Evolutionary conservation across 768 basidiomycete species (phyloP).

Genomic region (Tricholoma saponaceum): DNA sequence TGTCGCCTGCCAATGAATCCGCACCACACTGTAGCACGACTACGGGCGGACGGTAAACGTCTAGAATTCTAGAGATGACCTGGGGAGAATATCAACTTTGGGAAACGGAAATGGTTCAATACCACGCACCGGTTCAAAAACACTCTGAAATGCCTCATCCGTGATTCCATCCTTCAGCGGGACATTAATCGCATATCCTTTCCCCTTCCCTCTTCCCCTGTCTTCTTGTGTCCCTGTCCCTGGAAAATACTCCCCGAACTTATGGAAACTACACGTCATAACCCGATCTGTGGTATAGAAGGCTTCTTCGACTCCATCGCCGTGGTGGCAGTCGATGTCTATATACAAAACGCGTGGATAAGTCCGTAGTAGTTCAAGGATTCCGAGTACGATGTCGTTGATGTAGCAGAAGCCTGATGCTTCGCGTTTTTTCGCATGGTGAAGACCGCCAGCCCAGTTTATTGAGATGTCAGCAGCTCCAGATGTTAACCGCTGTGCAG

Average conservation of each 20-base stretch:
- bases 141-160: conserved; percentile 78
- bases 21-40: conserved; percentile 95
- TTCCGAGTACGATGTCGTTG: conserved; percentile 95
- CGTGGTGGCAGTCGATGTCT: conserved; percentile 98
- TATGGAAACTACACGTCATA: conserved; percentile 97
- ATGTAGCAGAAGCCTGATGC: conserved; percentile 99
- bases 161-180: conserved; percentile 93
- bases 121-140: conserved; percentile 85
- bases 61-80: conserved; percentile 83
- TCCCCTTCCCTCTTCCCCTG: conserved; percentile 77
- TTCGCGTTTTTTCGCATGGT: conserved; percentile 99
- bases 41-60: conserved; percentile 82
- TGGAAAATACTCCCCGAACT: conserved; percentile 94
- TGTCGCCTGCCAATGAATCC: conserved; percentile 93
- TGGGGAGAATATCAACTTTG: conserved; percentile 22
- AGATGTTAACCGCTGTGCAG: conserved; percentile 72
- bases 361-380: conserved; percentile 86
- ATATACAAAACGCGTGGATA: conserved; percentile 91
- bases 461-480: conserved; percentile 91
- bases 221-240: conserved; percentile 86
- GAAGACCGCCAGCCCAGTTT: conserved; percentile 98
- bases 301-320: conserved; percentile 98
- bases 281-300: conserved; percentile 97
- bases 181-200: conserved; percentile 88
- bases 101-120: conserved; percentile 4